Percentiles rank a stretch among this genome's conserved stretches.
phyloP scores from a whole-genome alignment of 768 basidiomycete species.

The Tephrocybe sp. region DNA sequence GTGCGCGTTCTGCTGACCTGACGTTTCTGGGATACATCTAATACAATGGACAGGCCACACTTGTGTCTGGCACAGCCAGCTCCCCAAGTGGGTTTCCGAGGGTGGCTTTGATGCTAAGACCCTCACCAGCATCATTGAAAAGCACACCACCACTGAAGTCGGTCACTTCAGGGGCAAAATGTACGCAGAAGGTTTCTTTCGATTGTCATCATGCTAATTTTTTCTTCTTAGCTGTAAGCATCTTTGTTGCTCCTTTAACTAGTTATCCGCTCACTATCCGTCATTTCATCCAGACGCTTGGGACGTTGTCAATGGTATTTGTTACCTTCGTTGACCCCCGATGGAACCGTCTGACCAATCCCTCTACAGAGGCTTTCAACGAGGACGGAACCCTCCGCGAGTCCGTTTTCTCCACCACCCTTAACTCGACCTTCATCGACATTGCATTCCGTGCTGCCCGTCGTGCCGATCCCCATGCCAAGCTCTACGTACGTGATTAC shows the following conservation, averaged over 20 bases:
- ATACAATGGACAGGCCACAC: slow-evolving; percentile 40
- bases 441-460: slow-evolving; percentile 53
- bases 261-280: neutral
- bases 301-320: slow-evolving; percentile 42
- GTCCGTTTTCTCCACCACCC: slow-evolving; percentile 51
- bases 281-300: slow-evolving; percentile 30
- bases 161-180: slow-evolving; percentile 53
- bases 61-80: slow-evolving; percentile 52
- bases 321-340: neutral
- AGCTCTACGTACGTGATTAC: slow-evolving; percentile 46
- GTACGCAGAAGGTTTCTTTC: slow-evolving; percentile 22
- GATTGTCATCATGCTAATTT: neutral
- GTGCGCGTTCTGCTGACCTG: slow-evolving; percentile 19
- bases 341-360: neutral
- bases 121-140: slow-evolving; percentile 43
- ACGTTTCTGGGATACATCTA: too few species aligned
- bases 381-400: slow-evolving; percentile 57
- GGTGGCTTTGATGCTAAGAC: slow-evolving; percentile 40
- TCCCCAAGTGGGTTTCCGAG: slow-evolving; percentile 46
- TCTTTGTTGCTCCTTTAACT: neutral
- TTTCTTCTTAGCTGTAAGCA: slow-evolving; percentile 1
- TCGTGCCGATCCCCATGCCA: slow-evolving; percentile 52
- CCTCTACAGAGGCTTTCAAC: slow-evolving; percentile 52
- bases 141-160: slow-evolving; percentile 49
- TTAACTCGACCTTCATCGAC: slow-evolving; percentile 46